Percentiles rank a stretch among this genome's conserved stretches.
Conservation (phyloP, 495 filamentous ascomycete genomes). For the Aspergillus affinis region DNA sequence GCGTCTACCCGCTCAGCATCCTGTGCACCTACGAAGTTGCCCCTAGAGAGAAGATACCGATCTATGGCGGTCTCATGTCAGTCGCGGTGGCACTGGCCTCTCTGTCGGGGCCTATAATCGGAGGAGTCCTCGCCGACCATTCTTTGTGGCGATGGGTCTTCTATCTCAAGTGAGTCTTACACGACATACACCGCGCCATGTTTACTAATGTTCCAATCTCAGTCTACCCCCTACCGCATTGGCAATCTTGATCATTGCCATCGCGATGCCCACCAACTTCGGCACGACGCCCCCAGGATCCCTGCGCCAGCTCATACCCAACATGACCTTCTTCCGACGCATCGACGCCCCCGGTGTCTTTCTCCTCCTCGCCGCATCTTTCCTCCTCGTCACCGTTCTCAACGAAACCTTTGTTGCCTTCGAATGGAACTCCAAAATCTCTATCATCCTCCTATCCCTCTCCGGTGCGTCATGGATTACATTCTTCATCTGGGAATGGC, state of each 20-base stretch:
- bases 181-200: background rate
- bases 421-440: constrained; percentile 38
- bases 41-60: constrained; percentile 46
- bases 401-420: constrained; percentile 54
- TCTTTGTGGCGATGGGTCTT: constrained; percentile 63
- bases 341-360: constrained; percentile 59
- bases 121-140: constrained; percentile 57
- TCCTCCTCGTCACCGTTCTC: constrained; percentile 57
- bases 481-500: constrained; percentile 41
- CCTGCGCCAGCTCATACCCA: constrained; percentile 13
- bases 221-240: constrained; percentile 26
- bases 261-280: constrained; percentile 32
- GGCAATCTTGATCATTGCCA: constrained; percentile 19
- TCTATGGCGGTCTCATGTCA: constrained; percentile 42
- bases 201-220: background rate
- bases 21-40: constrained; percentile 50
- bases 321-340: constrained; percentile 28
- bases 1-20: constrained; percentile 51
- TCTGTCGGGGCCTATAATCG: constrained; percentile 53
- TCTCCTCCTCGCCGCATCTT: constrained; percentile 52
- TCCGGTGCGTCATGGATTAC: constrained; percentile 31
- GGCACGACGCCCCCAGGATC: background rate
- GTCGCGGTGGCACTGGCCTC: constrained; percentile 24
- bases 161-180: constrained; percentile 53
- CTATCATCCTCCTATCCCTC: constrained; percentile 46